Percentiles rank a stretch among this genome's conserved stretches.
Evolutionary conservation across 164 flowering plant species (phyloP).

Genomic region (Platanus orientalis): DNA sequence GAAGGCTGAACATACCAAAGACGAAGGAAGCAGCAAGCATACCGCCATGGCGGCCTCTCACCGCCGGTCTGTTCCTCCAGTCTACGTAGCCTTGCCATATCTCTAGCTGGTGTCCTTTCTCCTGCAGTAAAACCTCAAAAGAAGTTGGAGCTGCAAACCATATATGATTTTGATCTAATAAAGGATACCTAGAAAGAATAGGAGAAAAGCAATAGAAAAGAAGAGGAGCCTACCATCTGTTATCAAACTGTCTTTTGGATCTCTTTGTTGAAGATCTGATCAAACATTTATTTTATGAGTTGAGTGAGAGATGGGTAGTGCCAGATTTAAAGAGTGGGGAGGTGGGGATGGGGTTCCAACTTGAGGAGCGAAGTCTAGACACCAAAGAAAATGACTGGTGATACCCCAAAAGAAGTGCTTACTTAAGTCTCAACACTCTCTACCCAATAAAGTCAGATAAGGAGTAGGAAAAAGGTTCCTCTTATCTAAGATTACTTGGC

Average conservation of each 20-base stretch:
- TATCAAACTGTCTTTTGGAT: slow-evolving; percentile 17
- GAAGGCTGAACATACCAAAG: slow-evolving; percentile 36
- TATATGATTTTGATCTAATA: not conserved
- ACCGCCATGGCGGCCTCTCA: slow-evolving; percentile 72
- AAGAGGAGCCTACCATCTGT: slow-evolving; percentile 40
- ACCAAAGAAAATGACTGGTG: slow-evolving; percentile 27
- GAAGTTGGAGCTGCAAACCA: not conserved
- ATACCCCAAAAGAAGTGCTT: no score
- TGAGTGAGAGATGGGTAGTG: slow-evolving; percentile 19
- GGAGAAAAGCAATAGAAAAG: not conserved
- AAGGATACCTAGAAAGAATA: not conserved
- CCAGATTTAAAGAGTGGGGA: slow-evolving; percentile 25
- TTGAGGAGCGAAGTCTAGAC: slow-evolving; percentile 20
- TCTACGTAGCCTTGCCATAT: slow-evolving; percentile 70
- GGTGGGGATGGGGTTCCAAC: slow-evolving; percentile 11
- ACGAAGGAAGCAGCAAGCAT: slow-evolving; percentile 73
- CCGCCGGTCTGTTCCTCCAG: slow-evolving; percentile 66
- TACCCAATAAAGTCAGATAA: slow-evolving; percentile 4
- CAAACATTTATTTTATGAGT: slow-evolving; percentile 10
- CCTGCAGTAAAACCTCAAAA: slow-evolving; percentile 25
- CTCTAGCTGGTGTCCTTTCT: slow-evolving; percentile 26
- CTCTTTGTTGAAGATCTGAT: slow-evolving; percentile 15
- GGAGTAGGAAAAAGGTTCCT: slow-evolving; percentile 15
- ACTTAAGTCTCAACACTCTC: not conserved
- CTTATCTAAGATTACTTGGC: slow-evolving; percentile 24